Base-by-base conservation (phyloP, 2,329 filamentous ascomycete genomes). In the Fusarium musae region DNA sequence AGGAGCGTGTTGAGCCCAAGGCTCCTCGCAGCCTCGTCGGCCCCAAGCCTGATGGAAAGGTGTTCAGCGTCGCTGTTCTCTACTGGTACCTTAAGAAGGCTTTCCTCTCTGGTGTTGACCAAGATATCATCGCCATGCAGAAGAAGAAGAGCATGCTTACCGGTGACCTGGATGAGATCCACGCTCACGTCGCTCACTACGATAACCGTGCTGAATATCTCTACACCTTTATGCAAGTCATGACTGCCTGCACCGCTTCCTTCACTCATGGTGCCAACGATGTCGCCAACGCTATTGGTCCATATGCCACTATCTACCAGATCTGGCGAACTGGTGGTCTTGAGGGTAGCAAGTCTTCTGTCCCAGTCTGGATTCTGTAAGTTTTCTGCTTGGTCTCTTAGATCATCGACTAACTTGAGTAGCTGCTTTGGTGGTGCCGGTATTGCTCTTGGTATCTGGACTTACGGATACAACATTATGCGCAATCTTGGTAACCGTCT, bases 191-290 rank as follows among this genome's bases (percentile, higher is more conserved):
- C 5, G 81, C 85, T 34, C 89, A 91, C 78, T 92, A 87, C 80
- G 86, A 90, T 76, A 92, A 92, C 81, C 76, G 62, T 0, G 64
- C 74, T 6, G 90, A 92, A 80, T 89, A 89, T 80, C 82, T 89
- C 44, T 91, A 88, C 81, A 88, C 87, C 12, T 91, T 89, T 78
- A 84, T 90, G 59, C 89, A 90, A 75, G 81, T 91, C 76, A 84
- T 90, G 82, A 90, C 90, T 15, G 90, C 90, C 17, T 87, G 87
- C 74, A 90, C 89, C 23, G 89, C 90, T 7, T 91, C 89, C 1
- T 91, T 92, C 74, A 88, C 88, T 0, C 90, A 93, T 80, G 91
- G 91, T 30, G 89, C 90, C 73, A 93, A 92, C 79, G 91, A 92
- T 74, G 88, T 92, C 15, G 84, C 88, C 76, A 92, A 87, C 75